phyloP scores from a whole-genome alignment of 2,329 filamentous ascomycete species.

The Sarocladium brachiariae region DNA sequence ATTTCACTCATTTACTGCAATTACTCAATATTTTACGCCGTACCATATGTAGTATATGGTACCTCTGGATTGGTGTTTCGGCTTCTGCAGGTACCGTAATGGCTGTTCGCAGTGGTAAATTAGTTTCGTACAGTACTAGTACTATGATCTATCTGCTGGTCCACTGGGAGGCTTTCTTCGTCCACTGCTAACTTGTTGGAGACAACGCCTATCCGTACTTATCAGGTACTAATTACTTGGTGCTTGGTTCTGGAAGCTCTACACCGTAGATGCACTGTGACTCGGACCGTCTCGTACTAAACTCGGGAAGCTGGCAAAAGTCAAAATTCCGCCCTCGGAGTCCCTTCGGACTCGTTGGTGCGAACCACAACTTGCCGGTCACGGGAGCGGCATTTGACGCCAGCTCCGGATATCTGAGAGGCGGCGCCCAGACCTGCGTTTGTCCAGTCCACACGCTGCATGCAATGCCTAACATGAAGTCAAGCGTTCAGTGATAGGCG shows the following conservation, averaged over 20 bases:
- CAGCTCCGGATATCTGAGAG: slow-evolving; percentile 1
- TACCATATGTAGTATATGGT: too few relatives aligned
- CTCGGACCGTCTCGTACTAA: neutral
- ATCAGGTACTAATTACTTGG: neutral
- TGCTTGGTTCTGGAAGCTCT: neutral
- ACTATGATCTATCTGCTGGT: too few relatives aligned
- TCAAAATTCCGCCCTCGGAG: neutral
- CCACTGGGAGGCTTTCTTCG: neutral
- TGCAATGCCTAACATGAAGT: too few relatives aligned
- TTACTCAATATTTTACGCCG: too few relatives aligned
- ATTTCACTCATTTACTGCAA: too few relatives aligned
- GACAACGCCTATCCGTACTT: neutral
- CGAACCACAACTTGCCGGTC: neutral
- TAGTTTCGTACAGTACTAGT: too few relatives aligned
- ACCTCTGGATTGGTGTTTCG: too few relatives aligned
- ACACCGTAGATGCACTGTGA: neutral
- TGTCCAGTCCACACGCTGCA: too few relatives aligned
- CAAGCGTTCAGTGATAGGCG: too few relatives aligned
- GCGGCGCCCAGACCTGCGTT: too few relatives aligned
- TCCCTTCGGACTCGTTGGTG: slow-evolving; percentile 2
- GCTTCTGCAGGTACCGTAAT: too few relatives aligned
- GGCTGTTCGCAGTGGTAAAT: too few relatives aligned
- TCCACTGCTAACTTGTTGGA: neutral
- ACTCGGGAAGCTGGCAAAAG: neutral
- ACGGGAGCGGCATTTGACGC: neutral